Base-by-base conservation (phyloP, 2,329 filamentous ascomycete genomes). In the Microcera coccophila region DNA sequence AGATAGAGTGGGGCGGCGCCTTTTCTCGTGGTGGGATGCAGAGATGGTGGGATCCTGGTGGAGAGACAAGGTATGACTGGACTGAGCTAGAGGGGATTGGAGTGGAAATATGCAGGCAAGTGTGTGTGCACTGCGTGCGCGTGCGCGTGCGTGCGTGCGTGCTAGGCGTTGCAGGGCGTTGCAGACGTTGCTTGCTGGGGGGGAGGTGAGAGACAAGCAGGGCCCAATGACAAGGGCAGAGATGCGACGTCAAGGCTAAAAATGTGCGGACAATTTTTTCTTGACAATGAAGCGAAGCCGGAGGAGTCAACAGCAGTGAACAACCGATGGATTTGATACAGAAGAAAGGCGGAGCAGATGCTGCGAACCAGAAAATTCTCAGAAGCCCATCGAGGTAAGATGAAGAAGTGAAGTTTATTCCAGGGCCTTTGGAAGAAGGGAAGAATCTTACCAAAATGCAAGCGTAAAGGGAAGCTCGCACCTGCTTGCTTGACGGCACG, bases 91-190 rank as follows among this genome's bases (percentile, higher is more conserved):
- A 28, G 9, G 24, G 24, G 24, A 28, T 28, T 28, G 44, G 44
- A 50, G 52, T 57, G 54, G 50, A 55, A 54, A 57, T 55, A 46
- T 47, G 42, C 45, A 34, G 42, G 49, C 45, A 41, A 35, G 42
- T 36, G 36, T 36, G 43, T 52, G 39, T 36, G 46, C n/a, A n/a
- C n/a, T n/a, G n/a, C n/a, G n/a, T 41, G 37, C 42, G 42, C 15
- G 31, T 18, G 47, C 22, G 7, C 12, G 12, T 26, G 42, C 39
- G 36, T 36, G 43, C 51, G 39, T 36, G 46, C 9, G 19, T 12
- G 18, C 8, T 8, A 31, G 21, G 21, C 36, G 8, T 20, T 19
- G 15, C 16, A 19, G 20, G 5, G 20, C 15, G 20, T 16, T 26
- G 32, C 18, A 36, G 24, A 28, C n/a, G n/a, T n/a, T n/a, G 24